These are phyloP conservation scores for Fusarium heterosporum DNA, from an alignment of 2,329 filamentous ascomycete species.

Conservation along the genomic window DNA sequence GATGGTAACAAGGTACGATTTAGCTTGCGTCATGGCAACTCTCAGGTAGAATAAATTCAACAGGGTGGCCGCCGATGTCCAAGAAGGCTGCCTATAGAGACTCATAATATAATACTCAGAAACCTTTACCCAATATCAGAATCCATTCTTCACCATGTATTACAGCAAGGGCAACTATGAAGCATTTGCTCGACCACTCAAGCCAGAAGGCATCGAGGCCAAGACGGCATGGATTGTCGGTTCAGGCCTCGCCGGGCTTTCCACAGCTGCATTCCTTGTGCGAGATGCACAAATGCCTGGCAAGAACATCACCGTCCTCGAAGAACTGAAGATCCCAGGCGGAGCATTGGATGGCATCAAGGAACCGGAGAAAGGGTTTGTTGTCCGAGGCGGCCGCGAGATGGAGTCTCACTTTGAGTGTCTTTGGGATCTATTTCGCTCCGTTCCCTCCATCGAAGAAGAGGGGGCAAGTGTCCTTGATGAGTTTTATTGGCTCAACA, in stretches of 20 bases:
- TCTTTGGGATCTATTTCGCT: conserved; percentile 9
- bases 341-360: conserved; percentile 3
- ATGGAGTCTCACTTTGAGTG: conserved; percentile 14
- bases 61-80: not conserved
- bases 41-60: not conserved
- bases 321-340: conserved; percentile 6
- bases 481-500: conserved; percentile 14
- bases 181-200: conserved; percentile 5
- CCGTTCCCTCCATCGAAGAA: conserved; percentile 5
- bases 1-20: not conserved
- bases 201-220: conserved; percentile 1
- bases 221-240: conserved; percentile 9
- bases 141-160: not conserved
- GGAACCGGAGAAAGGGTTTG: conserved; percentile 2
- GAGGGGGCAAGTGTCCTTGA: conserved; percentile 1
- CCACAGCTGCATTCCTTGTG: conserved; percentile 7
- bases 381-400: conserved; percentile 4
- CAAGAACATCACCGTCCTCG: conserved; percentile 5
- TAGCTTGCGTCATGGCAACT: not conserved
- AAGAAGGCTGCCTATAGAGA: not conserved
- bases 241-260: not conserved
- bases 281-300: conserved; percentile 14
- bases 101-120: not conserved
- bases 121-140: not conserved
- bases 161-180: conserved; percentile 7